Evolutionary conservation across 768 basidiomycete species (phyloP).

Genomic region (Boletus fagicola): DNA sequence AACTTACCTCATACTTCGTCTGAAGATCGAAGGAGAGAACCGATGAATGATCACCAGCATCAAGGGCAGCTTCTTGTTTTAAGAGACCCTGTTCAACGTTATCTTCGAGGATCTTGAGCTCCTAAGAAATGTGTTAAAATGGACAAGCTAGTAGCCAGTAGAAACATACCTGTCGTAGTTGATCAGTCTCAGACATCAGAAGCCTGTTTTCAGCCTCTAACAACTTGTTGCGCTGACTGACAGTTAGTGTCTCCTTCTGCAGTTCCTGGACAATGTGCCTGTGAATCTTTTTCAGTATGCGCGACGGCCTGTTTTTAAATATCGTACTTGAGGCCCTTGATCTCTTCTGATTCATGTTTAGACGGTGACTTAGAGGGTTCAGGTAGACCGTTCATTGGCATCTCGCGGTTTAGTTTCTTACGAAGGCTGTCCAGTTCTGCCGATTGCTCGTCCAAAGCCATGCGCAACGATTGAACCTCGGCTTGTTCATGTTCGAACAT

Average conservation of each 20-base stretch:
- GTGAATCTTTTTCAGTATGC: constrained; percentile 1
- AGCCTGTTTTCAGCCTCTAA: constrained; percentile 75
- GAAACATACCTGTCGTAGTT: constrained; percentile 63
- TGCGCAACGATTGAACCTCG: constrained; percentile 32
- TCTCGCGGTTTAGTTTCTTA: constrained; percentile 62
- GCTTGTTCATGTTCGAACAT: constrained; percentile 33
- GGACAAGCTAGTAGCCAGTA: not conserved
- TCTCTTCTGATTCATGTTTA: constrained; percentile 63
- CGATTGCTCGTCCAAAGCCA: constrained; percentile 38
- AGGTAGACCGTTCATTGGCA: constrained; percentile 41
- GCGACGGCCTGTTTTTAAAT: not conserved
- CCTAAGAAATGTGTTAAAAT: constrained; percentile 40
- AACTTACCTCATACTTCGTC: constrained; percentile 50
- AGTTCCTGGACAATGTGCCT: constrained; percentile 89
- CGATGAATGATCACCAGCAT: constrained; percentile 19
- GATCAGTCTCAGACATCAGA: constrained; percentile 53
- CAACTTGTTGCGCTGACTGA: constrained; percentile 64
- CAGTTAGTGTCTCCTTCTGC: constrained; percentile 70
- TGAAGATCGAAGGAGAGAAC: constrained; percentile 36
- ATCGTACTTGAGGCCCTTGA: constrained; percentile 75
- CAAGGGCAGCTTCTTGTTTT: constrained; percentile 46
- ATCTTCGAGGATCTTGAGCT: constrained; percentile 74
- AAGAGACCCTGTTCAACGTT: constrained; percentile 62
- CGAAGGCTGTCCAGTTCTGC: constrained; percentile 55
- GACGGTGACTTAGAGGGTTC: constrained; percentile 35